phyloP scores from a whole-genome alignment of 1,284 basidiomycete genomes.

The Trichosporon faecale region DNA sequence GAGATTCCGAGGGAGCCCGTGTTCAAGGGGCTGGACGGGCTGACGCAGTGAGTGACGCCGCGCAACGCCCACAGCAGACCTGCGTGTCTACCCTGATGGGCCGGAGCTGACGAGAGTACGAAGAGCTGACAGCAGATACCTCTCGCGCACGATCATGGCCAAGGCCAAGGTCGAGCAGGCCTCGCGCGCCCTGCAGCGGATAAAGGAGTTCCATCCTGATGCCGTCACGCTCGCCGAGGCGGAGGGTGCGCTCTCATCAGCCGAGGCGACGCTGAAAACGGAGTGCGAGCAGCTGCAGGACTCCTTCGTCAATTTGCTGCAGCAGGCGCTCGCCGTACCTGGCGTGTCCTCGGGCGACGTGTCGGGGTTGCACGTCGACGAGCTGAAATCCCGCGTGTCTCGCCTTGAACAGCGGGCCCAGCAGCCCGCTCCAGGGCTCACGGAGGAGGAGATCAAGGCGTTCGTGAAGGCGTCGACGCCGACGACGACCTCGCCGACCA shows the following conservation, averaged over 20 bases:
- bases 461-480: neutral
- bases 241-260: neutral
- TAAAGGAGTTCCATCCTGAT: neutral
- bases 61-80: no score
- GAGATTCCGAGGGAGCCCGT: neutral
- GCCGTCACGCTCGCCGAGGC: neutral
- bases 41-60: neutral
- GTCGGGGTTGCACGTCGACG: neutral
- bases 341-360: neutral
- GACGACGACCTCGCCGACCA: neutral
- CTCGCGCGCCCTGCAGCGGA: neutral
- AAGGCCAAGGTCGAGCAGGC: constrained; percentile 1
- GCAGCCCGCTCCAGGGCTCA: neutral
- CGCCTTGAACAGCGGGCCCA: neutral
- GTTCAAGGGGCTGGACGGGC: neutral
- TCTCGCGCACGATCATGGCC: neutral
- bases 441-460: neutral
- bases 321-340: neutral
- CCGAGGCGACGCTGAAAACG: neutral
- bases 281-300: constrained; percentile 9
- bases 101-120: neutral
- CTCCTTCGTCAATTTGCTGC: constrained; percentile 11
- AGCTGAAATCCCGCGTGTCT: neutral
- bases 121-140: neutral
- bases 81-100: neutral